Conservation (phyloP, 2,329 filamentous ascomycete species). For the Fusarium tricinctum region DNA sequence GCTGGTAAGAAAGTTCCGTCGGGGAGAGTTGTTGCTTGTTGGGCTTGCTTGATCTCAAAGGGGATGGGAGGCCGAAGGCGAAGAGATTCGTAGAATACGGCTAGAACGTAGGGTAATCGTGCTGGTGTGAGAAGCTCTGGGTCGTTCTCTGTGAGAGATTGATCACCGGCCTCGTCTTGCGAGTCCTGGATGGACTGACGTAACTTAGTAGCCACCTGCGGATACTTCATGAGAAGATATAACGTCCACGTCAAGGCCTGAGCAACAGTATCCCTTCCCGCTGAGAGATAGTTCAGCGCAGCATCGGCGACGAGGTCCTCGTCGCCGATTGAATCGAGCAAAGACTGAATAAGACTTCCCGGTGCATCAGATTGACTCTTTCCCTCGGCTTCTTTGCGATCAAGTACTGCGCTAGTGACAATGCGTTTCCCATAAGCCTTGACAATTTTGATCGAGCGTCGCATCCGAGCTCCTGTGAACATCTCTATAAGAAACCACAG, state of each 20-base stretch:
- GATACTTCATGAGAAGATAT: slow-evolving; percentile 70
- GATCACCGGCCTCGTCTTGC: background rate
- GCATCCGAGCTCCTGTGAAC: slow-evolving; percentile 62
- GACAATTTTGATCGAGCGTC: slow-evolving; percentile 64
- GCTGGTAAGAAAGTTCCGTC: slow-evolving; percentile 71
- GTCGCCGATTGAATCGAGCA: slow-evolving; percentile 69
- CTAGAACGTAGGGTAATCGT: slow-evolving; percentile 68
- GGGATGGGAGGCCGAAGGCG: slow-evolving; percentile 75
- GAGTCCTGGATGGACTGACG: slow-evolving; percentile 58
- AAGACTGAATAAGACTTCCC: slow-evolving; percentile 71
- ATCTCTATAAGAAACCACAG: slow-evolving; percentile 72
- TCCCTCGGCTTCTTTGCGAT: slow-evolving; percentile 41
- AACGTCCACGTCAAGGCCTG: slow-evolving; percentile 75
- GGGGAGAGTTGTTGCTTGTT: slow-evolving; percentile 65
- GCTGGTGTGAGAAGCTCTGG: slow-evolving; percentile 57
- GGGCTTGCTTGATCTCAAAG: slow-evolving; percentile 74
- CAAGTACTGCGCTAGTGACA: slow-evolving; percentile 66
- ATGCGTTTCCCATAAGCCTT: slow-evolving; percentile 70
- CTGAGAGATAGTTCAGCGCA: slow-evolving; percentile 75
- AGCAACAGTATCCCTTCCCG: slow-evolving; percentile 74
- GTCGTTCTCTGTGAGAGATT: background rate
- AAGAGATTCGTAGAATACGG: slow-evolving; percentile 73
- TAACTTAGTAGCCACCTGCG: slow-evolving; percentile 57
- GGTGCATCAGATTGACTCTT: slow-evolving; percentile 54
- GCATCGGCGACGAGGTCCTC: slow-evolving; percentile 71